Evolutionary conservation across 2,329 filamentous ascomycete species (phyloP).

Genomic region (Nemania abortiva): DNA sequence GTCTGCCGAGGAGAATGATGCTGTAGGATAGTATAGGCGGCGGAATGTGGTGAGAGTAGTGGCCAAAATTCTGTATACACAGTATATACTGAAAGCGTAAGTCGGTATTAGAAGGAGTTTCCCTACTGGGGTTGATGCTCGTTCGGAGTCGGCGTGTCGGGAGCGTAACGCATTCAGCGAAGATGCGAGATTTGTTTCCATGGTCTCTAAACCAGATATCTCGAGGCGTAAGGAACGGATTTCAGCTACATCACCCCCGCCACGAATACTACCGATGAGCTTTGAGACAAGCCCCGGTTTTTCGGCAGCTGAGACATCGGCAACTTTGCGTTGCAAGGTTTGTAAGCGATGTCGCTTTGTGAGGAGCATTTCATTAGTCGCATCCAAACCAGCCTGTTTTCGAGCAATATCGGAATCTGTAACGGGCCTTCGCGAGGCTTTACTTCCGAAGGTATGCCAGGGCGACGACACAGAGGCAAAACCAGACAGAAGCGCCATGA

Average conservation of each 20-base stretch:
- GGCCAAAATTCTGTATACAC: constrained; percentile 83
- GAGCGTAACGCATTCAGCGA: constrained; percentile 73
- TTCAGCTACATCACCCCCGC: constrained; percentile 70
- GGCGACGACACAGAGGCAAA: constrained; percentile 90
- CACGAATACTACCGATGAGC: constrained; percentile 77
- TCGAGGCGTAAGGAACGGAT: constrained; percentile 76
- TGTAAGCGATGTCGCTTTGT: constrained; percentile 80
- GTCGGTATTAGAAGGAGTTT: constrained; percentile 71
- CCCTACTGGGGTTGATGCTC: constrained; percentile 75
- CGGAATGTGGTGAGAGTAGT: constrained; percentile 76
- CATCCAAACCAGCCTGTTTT: constrained; percentile 82
- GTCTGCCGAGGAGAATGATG: constrained; percentile 76
- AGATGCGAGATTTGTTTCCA: constrained; percentile 77
- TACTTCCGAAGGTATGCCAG: constrained; percentile 83
- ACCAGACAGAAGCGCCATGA: constrained; percentile 89
- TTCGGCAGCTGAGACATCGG: constrained; percentile 55
- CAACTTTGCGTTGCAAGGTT: constrained; percentile 73
- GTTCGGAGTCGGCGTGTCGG: constrained; percentile 72
- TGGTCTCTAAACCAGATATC: constrained; percentile 82
- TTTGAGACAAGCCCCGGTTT: constrained; percentile 76
- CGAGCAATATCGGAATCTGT: constrained; percentile 80
- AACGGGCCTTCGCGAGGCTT: constrained; percentile 67
- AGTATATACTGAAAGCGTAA: constrained; percentile 82
- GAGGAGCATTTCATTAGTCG: constrained; percentile 81
- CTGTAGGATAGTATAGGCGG: constrained; percentile 62